Evolutionary conservation across 495 filamentous ascomycete genomes (phyloP), one percentile per base, ranked within the genome.

Genomic region (Penicillium canescens): DNA sequence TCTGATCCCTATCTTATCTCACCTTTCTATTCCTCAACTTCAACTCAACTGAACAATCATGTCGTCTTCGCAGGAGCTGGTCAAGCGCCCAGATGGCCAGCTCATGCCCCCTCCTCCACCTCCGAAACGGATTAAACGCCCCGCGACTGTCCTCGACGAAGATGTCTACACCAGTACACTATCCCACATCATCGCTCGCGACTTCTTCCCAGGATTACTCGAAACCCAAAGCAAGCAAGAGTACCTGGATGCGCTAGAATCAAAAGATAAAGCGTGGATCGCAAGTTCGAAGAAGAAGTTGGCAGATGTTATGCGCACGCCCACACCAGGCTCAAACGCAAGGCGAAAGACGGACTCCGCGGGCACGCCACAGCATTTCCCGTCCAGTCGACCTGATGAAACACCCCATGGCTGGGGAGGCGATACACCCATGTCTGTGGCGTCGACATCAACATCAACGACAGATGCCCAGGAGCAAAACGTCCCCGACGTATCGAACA

Each of bases 181-280:
- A 23, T 96, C 93, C 2, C 87, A 96, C 44, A 98, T 98, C 59
- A 96, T 98, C 48, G 89, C 90, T 26, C 89, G 95, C 36, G 95
- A 98, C 73, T 98, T 94, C 78, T 98, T 97, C 68, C 94, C 94
- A 0, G 94, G 92, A 3, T 78, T 98, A 0, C 76, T 92, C 1
- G 92, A 98, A 61, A 85, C 83, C 26, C 84, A 96, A 54, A 83
- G 84, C 3, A 91, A 96, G 62, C 86, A 92, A 60, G 94, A 98
- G 58, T 97, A 96, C 63, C 76, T 98, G 23, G 87, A 95, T 61
- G 94, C 94, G 0, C 71, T 97, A 8, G 91, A 94, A 11, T 94
- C 90, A 5, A 83, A 86, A 34, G 87, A 98, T 67, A 73, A 78
- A 46, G 82, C 81, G 61, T 97, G 95, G 93, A 96, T 98, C 47